Evolutionary conservation across 2,329 filamentous ascomycete genomes (phyloP).

Genomic region (Fusarium oligoseptatum): DNA sequence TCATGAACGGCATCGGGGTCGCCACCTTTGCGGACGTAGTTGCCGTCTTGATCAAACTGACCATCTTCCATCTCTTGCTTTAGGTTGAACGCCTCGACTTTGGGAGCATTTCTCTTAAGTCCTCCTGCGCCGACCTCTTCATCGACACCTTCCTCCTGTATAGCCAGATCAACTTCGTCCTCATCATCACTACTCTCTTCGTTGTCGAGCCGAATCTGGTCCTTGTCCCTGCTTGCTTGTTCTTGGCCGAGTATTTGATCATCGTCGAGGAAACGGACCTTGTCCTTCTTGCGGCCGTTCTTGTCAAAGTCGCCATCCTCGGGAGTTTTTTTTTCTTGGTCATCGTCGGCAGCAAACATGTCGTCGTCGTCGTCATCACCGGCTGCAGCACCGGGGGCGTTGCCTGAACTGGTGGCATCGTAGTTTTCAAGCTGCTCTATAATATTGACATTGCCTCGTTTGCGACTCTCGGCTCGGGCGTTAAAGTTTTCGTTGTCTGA

Average conservation of each 20-base stretch:
- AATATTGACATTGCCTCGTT: conserved; percentile 63
- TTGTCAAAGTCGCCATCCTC: conserved; percentile 50
- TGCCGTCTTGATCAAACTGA: conserved; percentile 89
- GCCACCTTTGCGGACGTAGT: conserved; percentile 88
- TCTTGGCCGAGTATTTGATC: conserved; percentile 84
- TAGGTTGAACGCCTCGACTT: conserved; percentile 97
- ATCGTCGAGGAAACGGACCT: conserved; percentile 71
- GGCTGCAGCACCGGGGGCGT: conserved; percentile 64
- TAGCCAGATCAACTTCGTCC: conserved; percentile 77
- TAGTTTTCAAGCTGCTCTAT: conserved; percentile 69
- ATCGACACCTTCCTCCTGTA: conserved; percentile 82
- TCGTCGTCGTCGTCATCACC: conserved; percentile 71
- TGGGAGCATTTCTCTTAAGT: conserved; percentile 92
- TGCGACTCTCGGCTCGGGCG: conserved; percentile 74
- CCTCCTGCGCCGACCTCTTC: conserved; percentile 91
- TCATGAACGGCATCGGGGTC: conserved; percentile 95
- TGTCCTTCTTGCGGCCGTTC: conserved; percentile 71
- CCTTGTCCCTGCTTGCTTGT: conserved; percentile 77
- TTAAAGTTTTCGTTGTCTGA: conserved; percentile 93
- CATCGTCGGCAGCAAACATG: conserved; percentile 83
- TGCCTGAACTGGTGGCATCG: conserved; percentile 57
- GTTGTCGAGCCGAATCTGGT: conserved; percentile 73
- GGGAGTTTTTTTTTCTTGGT: conserved; percentile 55
- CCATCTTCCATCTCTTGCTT: conserved; percentile 91
- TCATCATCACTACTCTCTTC: conserved; percentile 72